Base-by-base conservation (phyloP, 2,329 filamentous ascomycete species). In the Diplodia corticola region DNA sequence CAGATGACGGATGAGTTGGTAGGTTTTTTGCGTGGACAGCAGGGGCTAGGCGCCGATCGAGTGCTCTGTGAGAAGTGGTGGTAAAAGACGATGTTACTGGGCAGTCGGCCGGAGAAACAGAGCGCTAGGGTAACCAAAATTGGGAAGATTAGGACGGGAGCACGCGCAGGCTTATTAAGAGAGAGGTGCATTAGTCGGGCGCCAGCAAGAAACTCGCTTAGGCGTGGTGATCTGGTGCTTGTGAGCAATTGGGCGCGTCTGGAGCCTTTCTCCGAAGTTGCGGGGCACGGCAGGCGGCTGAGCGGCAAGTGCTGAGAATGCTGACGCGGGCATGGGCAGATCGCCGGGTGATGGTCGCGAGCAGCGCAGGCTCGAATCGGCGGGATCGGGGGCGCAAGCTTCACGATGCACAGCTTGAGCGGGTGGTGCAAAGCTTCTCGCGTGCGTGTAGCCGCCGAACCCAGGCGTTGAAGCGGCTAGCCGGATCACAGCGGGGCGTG, bases 41-140 rank as follows among this genome's bases (percentile, higher is more conserved):
- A 76, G 5, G 75, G 79, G 9, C 77, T 83, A 69, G 68, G 69
- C 24, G 67, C 72, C 20, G 76, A 77, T 44, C 72, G 74, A 30
- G 81, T 83, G 9, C 68, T 83, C 5, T 83, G 80, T 69, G 82
- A 84, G 72, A 83, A 83, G 71, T 84, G 82, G 82, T 84, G 82
- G 82, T 84, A 72, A 70, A 20, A 35, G 26, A 24, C 6, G 24
- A 49, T 9, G 9, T 22, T 10, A 49, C 3, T 7, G n/a, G 46
- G 13, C 6, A 26, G 48, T 22, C 46, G n/a, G 35, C 12, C 12
- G 12, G 3, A 37, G 35, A 37, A 15, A 10, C 35, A 37, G n/a
- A n/a, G n/a, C n/a, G n/a, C n/a, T n/a, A n/a, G n/a, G n/a, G n/a
- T n/a, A n/a, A n/a, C n/a, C n/a, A n/a, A n/a, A n/a, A n/a, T n/a